phyloP scores from a whole-genome alignment of 257 asterid genomes.

The Misopates orontium region DNA sequence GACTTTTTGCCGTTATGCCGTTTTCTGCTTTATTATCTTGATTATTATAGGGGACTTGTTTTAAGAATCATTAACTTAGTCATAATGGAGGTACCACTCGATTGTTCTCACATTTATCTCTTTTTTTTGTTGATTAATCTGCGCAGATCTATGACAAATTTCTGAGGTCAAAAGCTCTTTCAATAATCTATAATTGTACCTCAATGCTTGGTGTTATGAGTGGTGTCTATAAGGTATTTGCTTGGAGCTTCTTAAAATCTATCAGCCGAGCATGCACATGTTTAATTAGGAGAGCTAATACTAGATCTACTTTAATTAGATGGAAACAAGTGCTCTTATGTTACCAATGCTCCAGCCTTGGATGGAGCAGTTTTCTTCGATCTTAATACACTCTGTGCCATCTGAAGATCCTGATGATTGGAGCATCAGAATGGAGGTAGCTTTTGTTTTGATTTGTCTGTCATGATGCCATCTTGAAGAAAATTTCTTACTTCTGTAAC shows the following conservation, averaged over 20 bases:
- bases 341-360: slow-evolving; percentile 85
- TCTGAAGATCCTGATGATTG: slow-evolving; percentile 98
- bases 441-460: slow-evolving; percentile 24
- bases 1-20: slow-evolving; percentile 3
- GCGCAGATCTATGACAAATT: slow-evolving; percentile 78
- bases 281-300: slow-evolving; percentile 30
- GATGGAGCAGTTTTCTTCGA: slow-evolving; percentile 76
- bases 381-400: slow-evolving; percentile 70
- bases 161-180: slow-evolving; percentile 73
- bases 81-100: slow-evolving; percentile 14
- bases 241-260: slow-evolving; percentile 15
- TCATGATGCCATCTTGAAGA: slow-evolving; percentile 24
- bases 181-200: slow-evolving; percentile 75
- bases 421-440: slow-evolving; percentile 96
- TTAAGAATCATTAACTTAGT: slow-evolving; percentile 4
- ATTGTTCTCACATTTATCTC: slow-evolving; percentile 25
- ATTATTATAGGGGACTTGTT: slow-evolving; percentile 19
- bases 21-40: slow-evolving; percentile 5
- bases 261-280: slow-evolving; percentile 22
- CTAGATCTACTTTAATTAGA: slow-evolving; percentile 42
- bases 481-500: slow-evolving; percentile 22
- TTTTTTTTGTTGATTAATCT: slow-evolving; percentile 10
- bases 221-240: slow-evolving; percentile 83
- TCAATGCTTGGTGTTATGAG: slow-evolving; percentile 85
- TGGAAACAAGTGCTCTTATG: slow-evolving; percentile 72